A percentile compares a stretch with the other conserved stretches of the same genome.
Evolutionary conservation across 768 basidiomycete genomes (phyloP).

Genomic region (Hypholoma sublateritium): DNA sequence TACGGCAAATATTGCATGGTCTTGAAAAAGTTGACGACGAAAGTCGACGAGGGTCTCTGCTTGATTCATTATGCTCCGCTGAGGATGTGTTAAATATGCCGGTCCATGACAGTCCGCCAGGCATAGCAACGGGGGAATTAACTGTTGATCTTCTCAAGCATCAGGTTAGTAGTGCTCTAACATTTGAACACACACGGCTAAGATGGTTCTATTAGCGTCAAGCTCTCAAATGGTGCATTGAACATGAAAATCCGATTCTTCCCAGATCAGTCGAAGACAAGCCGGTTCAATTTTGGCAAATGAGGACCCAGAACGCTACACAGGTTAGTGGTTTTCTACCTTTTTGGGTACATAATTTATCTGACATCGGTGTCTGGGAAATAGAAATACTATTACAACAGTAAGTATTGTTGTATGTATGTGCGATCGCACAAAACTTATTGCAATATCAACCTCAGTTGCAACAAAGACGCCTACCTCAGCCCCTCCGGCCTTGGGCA

Average conservation of each 20-base stretch:
- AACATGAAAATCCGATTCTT: constrained; percentile 73
- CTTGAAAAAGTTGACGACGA: constrained; percentile 82
- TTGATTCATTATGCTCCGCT: constrained; percentile 66
- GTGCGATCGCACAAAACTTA: not conserved
- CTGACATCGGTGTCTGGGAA: not conserved
- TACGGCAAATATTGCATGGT: constrained; percentile 59
- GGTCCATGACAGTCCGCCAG: constrained; percentile 68
- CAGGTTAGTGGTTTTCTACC: constrained; percentile 49
- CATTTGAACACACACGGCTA: not conserved
- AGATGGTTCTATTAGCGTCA: constrained; percentile 51
- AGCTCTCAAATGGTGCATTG: constrained; percentile 85
- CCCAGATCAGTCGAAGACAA: constrained; percentile 66
- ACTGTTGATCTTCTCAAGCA: constrained; percentile 77
- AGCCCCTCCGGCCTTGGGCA: constrained; percentile 61
- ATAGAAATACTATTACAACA: constrained; percentile 68
- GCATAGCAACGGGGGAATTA: constrained; percentile 63
- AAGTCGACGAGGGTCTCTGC: constrained; percentile 63
- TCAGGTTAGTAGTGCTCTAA: constrained; percentile 49
- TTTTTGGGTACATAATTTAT: not conserved
- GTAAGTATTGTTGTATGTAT: constrained; percentile 32
- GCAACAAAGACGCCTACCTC: constrained; percentile 82
- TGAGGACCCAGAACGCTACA: constrained; percentile 44
- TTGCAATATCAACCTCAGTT: constrained; percentile 39
- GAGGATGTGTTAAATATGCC: constrained; percentile 77
- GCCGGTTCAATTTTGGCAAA: constrained; percentile 90